Percentiles rank a stretch among this genome's conserved stretches.
Evolutionary conservation across 805 yeast genomes (phyloP).

Genomic region (Saturnispora silvae): DNA sequence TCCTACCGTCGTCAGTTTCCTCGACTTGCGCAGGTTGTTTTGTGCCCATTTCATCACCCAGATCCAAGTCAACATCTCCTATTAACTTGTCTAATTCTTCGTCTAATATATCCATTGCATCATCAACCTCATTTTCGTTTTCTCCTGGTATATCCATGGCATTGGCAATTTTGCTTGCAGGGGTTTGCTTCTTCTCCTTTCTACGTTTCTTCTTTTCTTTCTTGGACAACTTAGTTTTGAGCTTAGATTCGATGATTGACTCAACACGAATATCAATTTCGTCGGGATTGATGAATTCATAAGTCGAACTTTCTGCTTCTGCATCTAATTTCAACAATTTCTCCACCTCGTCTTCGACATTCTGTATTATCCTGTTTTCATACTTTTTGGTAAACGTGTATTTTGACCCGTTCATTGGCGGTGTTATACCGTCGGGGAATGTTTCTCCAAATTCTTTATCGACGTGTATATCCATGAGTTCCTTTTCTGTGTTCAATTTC

Average conservation of each 20-base stretch:
- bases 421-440: conserved; percentile 71
- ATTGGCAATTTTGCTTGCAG: conserved; percentile 5
- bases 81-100: conserved; percentile 16
- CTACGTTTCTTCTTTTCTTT: conserved; percentile 17
- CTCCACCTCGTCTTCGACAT: conserved; percentile 69
- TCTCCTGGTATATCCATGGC: conserved; percentile 10
- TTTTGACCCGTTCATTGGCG: conserved; percentile 66
- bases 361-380: conserved; percentile 61
- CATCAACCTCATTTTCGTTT: conserved; percentile 29
- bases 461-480: conserved; percentile 33
- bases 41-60: conserved; percentile 9
- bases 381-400: conserved; percentile 64
- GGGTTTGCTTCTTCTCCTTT: conserved; percentile 9
- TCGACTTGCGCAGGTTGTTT: conserved; percentile 25
- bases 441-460: conserved; percentile 32
- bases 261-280: conserved; percentile 23
- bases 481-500: conserved; percentile 33
- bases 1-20: conserved; percentile 26
- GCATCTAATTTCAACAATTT: conserved; percentile 66
- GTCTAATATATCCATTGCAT: conserved; percentile 24
- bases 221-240: conserved; percentile 15
- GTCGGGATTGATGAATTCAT: conserved; percentile 53
- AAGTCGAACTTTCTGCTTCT: conserved; percentile 71
- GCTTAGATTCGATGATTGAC: conserved; percentile 24
- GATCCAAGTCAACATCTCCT: conserved; percentile 24